Percentiles rank a stretch among this genome's conserved stretches.
phyloP scores from a whole-genome alignment of 202 grass and related monocot species.

The Brachypodium distachyon region DNA sequence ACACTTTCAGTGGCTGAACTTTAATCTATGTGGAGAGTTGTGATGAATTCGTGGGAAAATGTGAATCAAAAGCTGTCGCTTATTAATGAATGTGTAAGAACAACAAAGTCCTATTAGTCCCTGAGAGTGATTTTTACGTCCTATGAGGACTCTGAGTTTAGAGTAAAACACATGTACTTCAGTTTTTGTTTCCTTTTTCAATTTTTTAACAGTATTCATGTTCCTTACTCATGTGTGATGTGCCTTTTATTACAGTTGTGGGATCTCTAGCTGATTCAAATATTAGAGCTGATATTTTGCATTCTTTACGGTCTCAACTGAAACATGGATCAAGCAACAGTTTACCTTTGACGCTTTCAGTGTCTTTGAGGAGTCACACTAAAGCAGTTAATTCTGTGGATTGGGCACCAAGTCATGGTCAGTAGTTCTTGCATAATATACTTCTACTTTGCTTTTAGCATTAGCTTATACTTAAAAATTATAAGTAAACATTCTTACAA shows the following conservation, averaged over 20 bases:
- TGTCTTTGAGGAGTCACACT: conserved; percentile 52
- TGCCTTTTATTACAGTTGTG: conserved; percentile 33
- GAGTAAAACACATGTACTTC: not conserved
- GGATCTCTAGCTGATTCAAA: conserved; percentile 43
- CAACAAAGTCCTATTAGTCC: not conserved
- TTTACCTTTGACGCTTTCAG: conserved; percentile 33
- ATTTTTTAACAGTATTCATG: not conserved
- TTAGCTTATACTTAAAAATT: not conserved
- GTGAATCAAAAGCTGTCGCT: not conserved
- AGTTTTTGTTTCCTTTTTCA: not conserved
- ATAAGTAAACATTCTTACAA: not conserved
- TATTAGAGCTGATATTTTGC: conserved; percentile 44
- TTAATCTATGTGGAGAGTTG: not conserved
- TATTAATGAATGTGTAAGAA: not conserved
- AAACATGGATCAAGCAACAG: conserved; percentile 27
- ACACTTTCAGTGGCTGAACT: not conserved
- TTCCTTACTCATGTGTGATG: not conserved
- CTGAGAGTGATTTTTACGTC: not conserved
- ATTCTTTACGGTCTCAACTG: conserved; percentile 32
- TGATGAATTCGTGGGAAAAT: not conserved
- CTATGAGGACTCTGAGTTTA: not conserved
- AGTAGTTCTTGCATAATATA: conserved; percentile 15
- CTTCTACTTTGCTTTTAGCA: not conserved
- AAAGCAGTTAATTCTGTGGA: conserved; percentile 66
- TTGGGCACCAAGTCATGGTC: conserved; percentile 70